Evolutionary conservation across 352 stramenopile species (phyloP), one percentile per base, ranked within the genome.

Genomic region (Globisporangium lucens): DNA sequence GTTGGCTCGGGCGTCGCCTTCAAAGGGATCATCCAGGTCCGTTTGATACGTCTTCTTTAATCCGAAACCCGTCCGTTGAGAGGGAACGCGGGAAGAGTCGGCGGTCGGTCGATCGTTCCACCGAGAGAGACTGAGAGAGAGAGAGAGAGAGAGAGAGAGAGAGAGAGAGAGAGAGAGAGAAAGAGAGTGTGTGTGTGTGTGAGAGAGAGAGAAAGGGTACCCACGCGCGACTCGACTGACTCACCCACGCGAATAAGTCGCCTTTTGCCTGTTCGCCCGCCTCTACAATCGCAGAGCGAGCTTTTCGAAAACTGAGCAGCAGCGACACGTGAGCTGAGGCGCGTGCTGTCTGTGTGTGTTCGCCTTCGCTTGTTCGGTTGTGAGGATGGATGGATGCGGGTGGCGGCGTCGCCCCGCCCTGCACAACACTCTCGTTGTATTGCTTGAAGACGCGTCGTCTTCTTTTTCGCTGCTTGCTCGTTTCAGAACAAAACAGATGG

Each of bases 1-100:
- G 38, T 33, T 3, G 24, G 22, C 29, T 8, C 29, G 29, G 22
- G 7, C 29, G 22, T 68, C 1, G 30, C 9, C 30, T 27, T 46
- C 30, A 13, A 56, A 63, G 38, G 53, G 55, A 63, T 56, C 63
- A 68, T 68, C 61, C 49, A 53, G 52, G 29, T 29, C 13, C 29
- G 27, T 58, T 22, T 33, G 30, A 7, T 43, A 13, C 3, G 22
- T 57, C 24, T 63, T 58, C 13, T 58, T 58, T 49, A 22, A 33
- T 58, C 3, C 52, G 52, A 30, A 58, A 58, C 3, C 20, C 3
- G 30, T 7, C 35, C 24, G 38, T 41, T 55, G 38, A 55, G 58
- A 33, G 41, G 35, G 46, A 27, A 33, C 56, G 33, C 5, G 24
- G 58, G 24, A 43, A 33, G 10, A 5, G 33, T 12, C 13, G 38